These are phyloP conservation scores for Podochytrium sp. DNA, from an alignment of 192 early-diverging fungal genomes.

Conservation along the genomic window DNA sequence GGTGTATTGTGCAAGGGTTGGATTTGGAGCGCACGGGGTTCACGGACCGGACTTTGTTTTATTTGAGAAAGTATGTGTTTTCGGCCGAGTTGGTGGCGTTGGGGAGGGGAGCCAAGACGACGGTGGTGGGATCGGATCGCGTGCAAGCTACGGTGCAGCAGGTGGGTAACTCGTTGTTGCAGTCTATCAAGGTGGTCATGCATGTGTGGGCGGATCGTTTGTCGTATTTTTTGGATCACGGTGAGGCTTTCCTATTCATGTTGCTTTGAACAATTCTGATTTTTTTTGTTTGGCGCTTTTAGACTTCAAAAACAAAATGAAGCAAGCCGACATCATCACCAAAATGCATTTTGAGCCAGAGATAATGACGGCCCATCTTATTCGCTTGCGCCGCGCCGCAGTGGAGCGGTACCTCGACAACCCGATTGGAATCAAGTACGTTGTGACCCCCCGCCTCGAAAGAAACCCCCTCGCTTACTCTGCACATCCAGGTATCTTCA, in stretches of 20 bases:
- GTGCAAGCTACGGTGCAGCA: background rate
- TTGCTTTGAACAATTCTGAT: background rate
- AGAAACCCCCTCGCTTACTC: background rate
- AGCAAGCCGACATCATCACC: constrained; percentile 20
- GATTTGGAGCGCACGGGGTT: constrained; percentile 18
- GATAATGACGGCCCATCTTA: background rate
- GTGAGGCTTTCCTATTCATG: background rate
- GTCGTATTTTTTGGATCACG: constrained; percentile 21
- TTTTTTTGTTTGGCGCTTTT: too few species aligned
- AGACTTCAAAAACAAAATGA: constrained; percentile 32
- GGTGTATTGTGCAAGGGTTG: background rate
- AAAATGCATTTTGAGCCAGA: constrained; percentile 21
- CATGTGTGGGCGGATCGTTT: constrained; percentile 23
- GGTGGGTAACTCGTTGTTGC: background rate
- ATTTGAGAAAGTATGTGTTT: constrained; percentile 20
- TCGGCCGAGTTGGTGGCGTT: background rate
- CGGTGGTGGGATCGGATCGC: too few species aligned
- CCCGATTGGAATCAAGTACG: constrained; percentile 15
- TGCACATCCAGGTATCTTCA: constrained; percentile 21
- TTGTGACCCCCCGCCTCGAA: background rate
- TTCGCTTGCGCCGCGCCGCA: background rate
- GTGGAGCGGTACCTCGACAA: constrained; percentile 23
- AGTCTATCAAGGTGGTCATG: constrained; percentile 15
- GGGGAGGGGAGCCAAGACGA: background rate
- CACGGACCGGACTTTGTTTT: constrained; percentile 23